These are phyloP conservation scores for Penicillium macrosclerotiorum DNA, from an alignment of 495 filamentous ascomycete species.

Conservation along the genomic window DNA sequence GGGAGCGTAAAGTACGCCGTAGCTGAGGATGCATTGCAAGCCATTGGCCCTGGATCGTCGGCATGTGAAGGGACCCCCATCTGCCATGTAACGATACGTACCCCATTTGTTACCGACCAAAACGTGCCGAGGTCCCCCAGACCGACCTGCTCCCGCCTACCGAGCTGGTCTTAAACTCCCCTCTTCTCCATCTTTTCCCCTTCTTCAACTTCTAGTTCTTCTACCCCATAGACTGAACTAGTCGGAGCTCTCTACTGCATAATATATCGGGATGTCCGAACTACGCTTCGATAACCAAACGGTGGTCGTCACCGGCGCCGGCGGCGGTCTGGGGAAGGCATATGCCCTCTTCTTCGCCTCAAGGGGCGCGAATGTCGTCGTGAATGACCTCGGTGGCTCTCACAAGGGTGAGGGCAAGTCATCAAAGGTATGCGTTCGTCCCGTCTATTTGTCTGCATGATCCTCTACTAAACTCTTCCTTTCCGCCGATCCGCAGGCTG, in stretches of 20 bases:
- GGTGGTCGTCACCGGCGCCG: slow-evolving; percentile 94
- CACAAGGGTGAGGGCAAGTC: slow-evolving; percentile 93
- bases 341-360: slow-evolving; percentile 92
- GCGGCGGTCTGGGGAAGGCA: slow-evolving; percentile 89
- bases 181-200: slow-evolving; percentile 23
- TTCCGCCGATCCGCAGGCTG: no score
- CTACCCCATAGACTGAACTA: slow-evolving; percentile 12
- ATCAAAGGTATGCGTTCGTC: slow-evolving; percentile 59
- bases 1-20: no score
- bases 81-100: slow-evolving; percentile 29
- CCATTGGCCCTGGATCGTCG: slow-evolving; percentile 23
- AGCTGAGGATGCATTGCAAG: no score
- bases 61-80: slow-evolving; percentile 42
- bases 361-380: slow-evolving; percentile 91
- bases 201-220: slow-evolving; percentile 21
- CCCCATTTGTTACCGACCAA: slow-evolving; percentile 20
- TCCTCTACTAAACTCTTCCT: slow-evolving; percentile 16
- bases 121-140: slow-evolving; percentile 47
- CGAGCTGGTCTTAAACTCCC: slow-evolving; percentile 36
- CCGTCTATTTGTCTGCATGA: neutral
- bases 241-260: slow-evolving; percentile 14
- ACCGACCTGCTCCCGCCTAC: slow-evolving; percentile 28
- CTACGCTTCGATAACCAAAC: slow-evolving; percentile 95
- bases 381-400: slow-evolving; percentile 93
- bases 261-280: slow-evolving; percentile 60